Conservation (phyloP, 78 protist genomes). For the Planoprotostelium fungivorum region DNA sequence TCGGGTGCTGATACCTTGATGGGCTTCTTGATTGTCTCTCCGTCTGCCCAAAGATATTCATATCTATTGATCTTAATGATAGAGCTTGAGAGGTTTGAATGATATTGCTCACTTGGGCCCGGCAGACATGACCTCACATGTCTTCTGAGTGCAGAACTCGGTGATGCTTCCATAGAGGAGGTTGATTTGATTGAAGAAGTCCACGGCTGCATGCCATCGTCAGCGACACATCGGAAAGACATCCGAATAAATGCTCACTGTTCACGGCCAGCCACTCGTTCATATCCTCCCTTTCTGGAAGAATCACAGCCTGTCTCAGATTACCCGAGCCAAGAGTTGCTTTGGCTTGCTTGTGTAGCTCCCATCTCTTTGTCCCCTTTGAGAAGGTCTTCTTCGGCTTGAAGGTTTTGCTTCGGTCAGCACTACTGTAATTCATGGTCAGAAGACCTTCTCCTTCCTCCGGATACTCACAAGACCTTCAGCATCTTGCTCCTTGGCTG, state of each 20-base stretch:
- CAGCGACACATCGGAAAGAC: no score
- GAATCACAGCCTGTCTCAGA: slow-evolving; percentile 78
- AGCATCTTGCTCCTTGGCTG: no score
- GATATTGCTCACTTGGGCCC: slow-evolving; percentile 66
- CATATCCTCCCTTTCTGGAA: slow-evolving; percentile 94
- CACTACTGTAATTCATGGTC: not conserved
- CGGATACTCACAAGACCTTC: no score
- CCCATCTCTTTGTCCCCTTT: slow-evolving; percentile 51
- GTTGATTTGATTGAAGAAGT: slow-evolving; percentile 96
- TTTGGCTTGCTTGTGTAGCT: slow-evolving; percentile 62
- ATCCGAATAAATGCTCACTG: slow-evolving; percentile 40
- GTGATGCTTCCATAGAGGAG: slow-evolving; percentile 94
- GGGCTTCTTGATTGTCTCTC: slow-evolving; percentile 83
- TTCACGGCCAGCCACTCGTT: slow-evolving; percentile 97
- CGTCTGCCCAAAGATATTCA: slow-evolving; percentile 96
- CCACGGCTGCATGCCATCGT: slow-evolving; percentile 73
- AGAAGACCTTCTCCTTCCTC: no score
- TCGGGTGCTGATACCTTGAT: slow-evolving; percentile 89
- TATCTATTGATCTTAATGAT: slow-evolving; percentile 18
- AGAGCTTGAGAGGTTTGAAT: not conserved
- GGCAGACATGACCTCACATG: slow-evolving; percentile 93
- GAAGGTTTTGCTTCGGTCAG: slow-evolving; percentile 53
- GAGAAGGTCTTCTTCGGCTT: slow-evolving; percentile 56
- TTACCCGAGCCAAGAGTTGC: slow-evolving; percentile 76
- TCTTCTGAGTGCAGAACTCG: slow-evolving; percentile 90